These are phyloP conservation scores for Taphrina confusa DNA, from an alignment of 1,139 yeast genomes.

Conservation along the genomic window DNA sequence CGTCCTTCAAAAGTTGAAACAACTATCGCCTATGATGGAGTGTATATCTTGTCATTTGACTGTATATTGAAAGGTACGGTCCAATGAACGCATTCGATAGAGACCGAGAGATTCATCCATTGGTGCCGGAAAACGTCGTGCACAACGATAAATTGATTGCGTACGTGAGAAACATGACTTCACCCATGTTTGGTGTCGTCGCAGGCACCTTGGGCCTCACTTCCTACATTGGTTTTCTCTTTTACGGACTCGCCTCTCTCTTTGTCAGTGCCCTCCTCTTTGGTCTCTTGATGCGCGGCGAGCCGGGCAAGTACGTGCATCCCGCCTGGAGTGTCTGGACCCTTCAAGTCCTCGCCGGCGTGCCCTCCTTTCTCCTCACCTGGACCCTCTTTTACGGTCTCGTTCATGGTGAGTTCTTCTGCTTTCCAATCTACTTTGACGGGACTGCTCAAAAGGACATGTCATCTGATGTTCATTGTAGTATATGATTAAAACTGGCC, in stretches of 20 bases:
- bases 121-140: slow-evolving; percentile 29
- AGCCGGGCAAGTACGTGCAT: slow-evolving; percentile 14
- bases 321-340: slow-evolving; percentile 29
- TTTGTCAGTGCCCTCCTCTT: slow-evolving; percentile 26
- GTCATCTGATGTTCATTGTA: too few species aligned
- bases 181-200: slow-evolving; percentile 33
- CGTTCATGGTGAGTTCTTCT: slow-evolving; percentile 24
- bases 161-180: slow-evolving; percentile 35
- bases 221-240: slow-evolving; percentile 27
- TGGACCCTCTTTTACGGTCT: slow-evolving; percentile 37
- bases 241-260: slow-evolving; percentile 20
- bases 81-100: neutral
- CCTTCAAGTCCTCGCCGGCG: slow-evolving; percentile 28
- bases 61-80: neutral
- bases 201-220: slow-evolving; percentile 37
- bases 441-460: too few species aligned
- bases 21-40: too few species aligned
- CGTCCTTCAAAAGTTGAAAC: too few species aligned
- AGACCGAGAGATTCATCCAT: slow-evolving; percentile 19
- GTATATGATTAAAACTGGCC: too few species aligned
- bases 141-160: slow-evolving; percentile 28
- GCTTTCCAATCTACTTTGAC: too few species aligned
- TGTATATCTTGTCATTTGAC: too few species aligned
- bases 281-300: slow-evolving; percentile 12
- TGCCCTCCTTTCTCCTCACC: slow-evolving; percentile 29